These are phyloP conservation scores for Hymenoscyphus repandus DNA, from an alignment of 2,329 filamentous ascomycete species.

Conservation along the genomic window DNA sequence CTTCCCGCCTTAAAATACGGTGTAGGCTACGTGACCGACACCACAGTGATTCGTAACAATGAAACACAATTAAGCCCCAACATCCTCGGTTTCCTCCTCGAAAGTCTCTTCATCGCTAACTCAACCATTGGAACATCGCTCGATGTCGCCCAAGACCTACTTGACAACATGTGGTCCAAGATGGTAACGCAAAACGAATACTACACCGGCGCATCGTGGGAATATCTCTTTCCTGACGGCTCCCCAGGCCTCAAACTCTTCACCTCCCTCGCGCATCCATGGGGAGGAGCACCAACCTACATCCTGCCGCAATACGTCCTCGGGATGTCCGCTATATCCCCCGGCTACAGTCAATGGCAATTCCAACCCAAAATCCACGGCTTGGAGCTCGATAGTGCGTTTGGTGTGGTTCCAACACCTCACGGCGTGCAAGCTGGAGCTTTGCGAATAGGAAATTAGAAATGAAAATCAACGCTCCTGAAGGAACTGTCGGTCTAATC, in stretches of 20 bases:
- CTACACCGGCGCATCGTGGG: conserved; percentile 39
- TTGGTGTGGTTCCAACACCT: background rate
- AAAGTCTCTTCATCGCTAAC: conserved; percentile 31
- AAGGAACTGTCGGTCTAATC: background rate
- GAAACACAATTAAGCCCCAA: conserved; percentile 41
- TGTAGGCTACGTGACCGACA: conserved; percentile 34
- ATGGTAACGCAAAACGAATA: conserved; percentile 36
- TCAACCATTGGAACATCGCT: conserved; percentile 20
- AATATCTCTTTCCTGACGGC: conserved; percentile 37
- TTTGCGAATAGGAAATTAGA: background rate
- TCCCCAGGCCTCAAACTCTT: conserved; percentile 37
- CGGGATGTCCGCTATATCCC: conserved; percentile 11
- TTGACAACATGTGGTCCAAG: conserved; percentile 36
- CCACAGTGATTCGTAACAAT: conserved; percentile 15
- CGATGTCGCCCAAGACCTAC: conserved; percentile 25
- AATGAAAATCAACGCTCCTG: background rate
- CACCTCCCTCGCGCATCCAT: conserved; percentile 40
- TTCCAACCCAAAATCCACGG: background rate
- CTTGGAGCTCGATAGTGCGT: background rate
- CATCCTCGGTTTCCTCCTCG: conserved; percentile 40
- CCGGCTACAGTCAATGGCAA: background rate
- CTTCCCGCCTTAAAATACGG: conserved; percentile 31
- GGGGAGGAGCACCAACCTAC: conserved; percentile 42
- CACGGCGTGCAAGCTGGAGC: background rate
- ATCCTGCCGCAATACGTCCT: conserved; percentile 35